Evolutionary conservation across 1,284 basidiomycete species (phyloP).

Genomic region (Ganoderma sinense): DNA sequence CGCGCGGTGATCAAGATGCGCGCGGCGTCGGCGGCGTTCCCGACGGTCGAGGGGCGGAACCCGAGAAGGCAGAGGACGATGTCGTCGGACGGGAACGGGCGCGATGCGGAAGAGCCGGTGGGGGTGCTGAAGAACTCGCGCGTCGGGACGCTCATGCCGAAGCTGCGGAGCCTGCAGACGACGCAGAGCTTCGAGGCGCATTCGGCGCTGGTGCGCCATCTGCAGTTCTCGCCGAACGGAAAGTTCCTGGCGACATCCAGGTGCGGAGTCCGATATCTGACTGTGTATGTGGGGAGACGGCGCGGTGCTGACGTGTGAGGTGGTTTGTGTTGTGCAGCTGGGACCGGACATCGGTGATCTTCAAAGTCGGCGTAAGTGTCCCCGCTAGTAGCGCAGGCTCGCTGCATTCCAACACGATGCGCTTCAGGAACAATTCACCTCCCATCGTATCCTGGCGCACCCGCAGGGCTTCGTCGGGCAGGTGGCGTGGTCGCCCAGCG

Average conservation of each 20-base stretch:
- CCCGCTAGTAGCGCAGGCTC: not conserved
- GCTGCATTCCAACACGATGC: not conserved
- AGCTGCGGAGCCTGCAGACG: constrained; percentile 59
- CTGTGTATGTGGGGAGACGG: too few relatives aligned
- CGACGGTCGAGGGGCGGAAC: constrained; percentile 33
- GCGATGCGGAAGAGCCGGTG: constrained; percentile 38
- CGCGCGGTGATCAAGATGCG: constrained; percentile 57
- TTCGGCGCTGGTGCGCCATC: constrained; percentile 68
- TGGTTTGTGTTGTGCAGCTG: constrained; percentile 52
- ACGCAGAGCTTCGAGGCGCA: constrained; percentile 72
- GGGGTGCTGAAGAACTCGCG: constrained; percentile 58
- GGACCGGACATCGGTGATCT: constrained; percentile 80
- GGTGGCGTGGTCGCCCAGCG: constrained; percentile 81
- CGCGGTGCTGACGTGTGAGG: constrained; percentile 5
- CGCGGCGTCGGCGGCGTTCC: constrained; percentile 40
- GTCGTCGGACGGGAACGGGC: constrained; percentile 45
- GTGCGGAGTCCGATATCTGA: constrained; percentile 43
- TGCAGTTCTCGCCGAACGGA: constrained; percentile 78
- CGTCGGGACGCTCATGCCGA: constrained; percentile 63
- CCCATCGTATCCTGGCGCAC: constrained; percentile 74
- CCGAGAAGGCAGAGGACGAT: constrained; percentile 51
- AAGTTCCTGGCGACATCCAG: constrained; percentile 76
- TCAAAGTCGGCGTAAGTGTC: constrained; percentile 66
- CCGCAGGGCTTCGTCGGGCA: constrained; percentile 80
- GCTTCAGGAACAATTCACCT: constrained; percentile 59